Evolutionary conservation across 371 early-diverging fungal genomes (phyloP).

Genomic region (Mortierella sp.): DNA sequence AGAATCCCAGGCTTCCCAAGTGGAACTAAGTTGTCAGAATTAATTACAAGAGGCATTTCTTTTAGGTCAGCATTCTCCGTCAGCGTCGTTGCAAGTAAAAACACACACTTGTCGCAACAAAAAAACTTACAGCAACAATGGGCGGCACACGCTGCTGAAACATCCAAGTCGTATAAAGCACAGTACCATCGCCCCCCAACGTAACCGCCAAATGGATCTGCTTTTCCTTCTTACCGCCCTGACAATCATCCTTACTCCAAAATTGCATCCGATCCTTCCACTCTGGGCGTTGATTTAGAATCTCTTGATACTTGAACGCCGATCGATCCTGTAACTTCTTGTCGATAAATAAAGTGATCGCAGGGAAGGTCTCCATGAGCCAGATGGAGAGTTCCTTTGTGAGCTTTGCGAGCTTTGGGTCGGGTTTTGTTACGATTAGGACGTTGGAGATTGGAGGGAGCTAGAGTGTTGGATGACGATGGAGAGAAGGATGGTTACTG

Average conservation of each 20-base stretch:
- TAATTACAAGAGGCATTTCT: not conserved
- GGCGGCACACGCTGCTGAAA: conserved; percentile 92
- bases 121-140: conserved; percentile 73
- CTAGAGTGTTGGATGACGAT: conserved; percentile 8
- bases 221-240: conserved; percentile 34
- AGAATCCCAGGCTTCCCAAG: conserved; percentile 90
- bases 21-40: conserved; percentile 73
- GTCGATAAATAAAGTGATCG: conserved; percentile 63
- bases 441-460: conserved; percentile 50
- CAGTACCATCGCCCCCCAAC: conserved; percentile 92
- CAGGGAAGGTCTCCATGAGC: conserved; percentile 67
- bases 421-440: conserved; percentile 93
- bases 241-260: conserved; percentile 72
- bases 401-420: conserved; percentile 77
- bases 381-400: conserved; percentile 88
- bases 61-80: not conserved
- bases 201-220: conserved; percentile 61
- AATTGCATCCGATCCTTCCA: conserved; percentile 59
- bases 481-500: not conserved
- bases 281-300: conserved; percentile 51
- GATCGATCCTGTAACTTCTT: conserved; percentile 58
- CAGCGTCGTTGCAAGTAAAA: too few species aligned
- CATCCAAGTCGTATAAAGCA: conserved; percentile 86
- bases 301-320: conserved; percentile 60
- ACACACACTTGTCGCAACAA: not conserved